Evolutionary conservation across 2,329 filamentous ascomycete genomes (phyloP), one percentile per base, ranked within the genome.

Genomic region (Penicillium sp.): DNA sequence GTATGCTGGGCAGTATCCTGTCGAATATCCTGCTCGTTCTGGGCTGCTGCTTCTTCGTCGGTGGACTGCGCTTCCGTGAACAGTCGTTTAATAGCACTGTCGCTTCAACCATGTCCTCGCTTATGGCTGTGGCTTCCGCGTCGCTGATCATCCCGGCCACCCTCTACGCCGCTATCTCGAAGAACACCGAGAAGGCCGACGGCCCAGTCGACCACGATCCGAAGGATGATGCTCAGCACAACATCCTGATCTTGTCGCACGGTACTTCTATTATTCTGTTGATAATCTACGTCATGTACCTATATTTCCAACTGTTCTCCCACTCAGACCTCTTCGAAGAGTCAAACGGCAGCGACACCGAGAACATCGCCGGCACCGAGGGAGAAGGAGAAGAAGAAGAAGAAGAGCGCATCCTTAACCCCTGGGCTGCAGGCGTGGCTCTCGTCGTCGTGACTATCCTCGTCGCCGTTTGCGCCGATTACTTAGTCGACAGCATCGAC

Each of bases 1-100:
- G 89, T 56, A 97, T 97, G 91, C 83, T 97, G 29, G 92, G 93
- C 40, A 95, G 88, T 64, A 95, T 97, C 61, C 78, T 97, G 33
- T 96, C 92, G 57, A 97, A 97, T 71, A 85, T 96, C 57, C 80
- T 97, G 7, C 82, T 97, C 18, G 92, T 90, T 39, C 80, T 90
- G 66, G 86, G 87, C 61, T 88, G 88, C 78, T 89, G 86, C 70
- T 89, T 89, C 74, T 76, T 90, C 57, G 80, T 87, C 47, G 88
- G 88, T 47, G 88, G 88, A 28, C 73, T 89, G 52, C 77, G 78
- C 54, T 82, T 84, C 72, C 78, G 79, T 37, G 85, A 92, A 67
- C 88, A 92, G 65, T 73, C 64, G 3, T 78, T 78, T 67, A 77
- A 77, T 57, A 69, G 59, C 29, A 77, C 74, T 6, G 74, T 77